Percentiles rank a stretch among this genome's conserved stretches.
These are phyloP conservation scores for Thecamonas trahens DNA, from an alignment of 78 protist species.

Conservation along the genomic window DNA sequence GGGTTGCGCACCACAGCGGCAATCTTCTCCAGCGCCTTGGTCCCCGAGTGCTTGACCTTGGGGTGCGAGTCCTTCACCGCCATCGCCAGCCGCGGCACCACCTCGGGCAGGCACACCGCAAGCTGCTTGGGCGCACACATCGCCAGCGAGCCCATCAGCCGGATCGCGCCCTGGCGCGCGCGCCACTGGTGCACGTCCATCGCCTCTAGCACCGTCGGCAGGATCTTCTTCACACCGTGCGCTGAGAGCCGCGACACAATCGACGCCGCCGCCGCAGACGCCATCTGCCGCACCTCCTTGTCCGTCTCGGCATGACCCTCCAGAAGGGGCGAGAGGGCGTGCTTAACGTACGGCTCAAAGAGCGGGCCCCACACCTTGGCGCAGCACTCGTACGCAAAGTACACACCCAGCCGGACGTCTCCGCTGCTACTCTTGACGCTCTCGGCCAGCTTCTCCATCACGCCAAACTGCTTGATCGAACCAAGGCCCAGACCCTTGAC, in stretches of 20 bases:
- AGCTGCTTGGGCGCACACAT: conserved; percentile 86
- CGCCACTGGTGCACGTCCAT: conserved; percentile 81
- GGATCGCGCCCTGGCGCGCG: conserved; percentile 66
- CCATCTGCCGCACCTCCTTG: conserved; percentile 59
- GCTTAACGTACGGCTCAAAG: conserved; percentile 89
- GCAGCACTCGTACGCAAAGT: conserved; percentile 62
- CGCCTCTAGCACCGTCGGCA: conserved; percentile 69
- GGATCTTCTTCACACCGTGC: conserved; percentile 84
- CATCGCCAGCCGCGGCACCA: conserved; percentile 76
- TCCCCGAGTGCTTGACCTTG: conserved; percentile 64
- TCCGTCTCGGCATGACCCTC: conserved; percentile 31
- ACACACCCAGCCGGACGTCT: conserved; percentile 65
- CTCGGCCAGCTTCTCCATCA: conserved; percentile 40
- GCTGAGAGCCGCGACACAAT: conserved; percentile 8
- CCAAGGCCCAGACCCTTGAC: conserved; percentile 76
- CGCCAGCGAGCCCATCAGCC: conserved; percentile 88
- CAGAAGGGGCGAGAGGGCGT: conserved; percentile 67
- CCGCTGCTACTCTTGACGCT: conserved; percentile 33
- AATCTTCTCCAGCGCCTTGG: conserved; percentile 74
- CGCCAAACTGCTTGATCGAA: conserved; percentile 51
- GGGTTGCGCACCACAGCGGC: conserved; percentile 89
- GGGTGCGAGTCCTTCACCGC: conserved; percentile 73
- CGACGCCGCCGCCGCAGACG: not conserved
- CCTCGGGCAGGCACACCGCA: conserved; percentile 70
- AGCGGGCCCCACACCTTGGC: conserved; percentile 60